These are phyloP conservation scores for Diospyros lotus DNA, from an alignment of 148 eudicot species.

Conservation along the genomic window DNA sequence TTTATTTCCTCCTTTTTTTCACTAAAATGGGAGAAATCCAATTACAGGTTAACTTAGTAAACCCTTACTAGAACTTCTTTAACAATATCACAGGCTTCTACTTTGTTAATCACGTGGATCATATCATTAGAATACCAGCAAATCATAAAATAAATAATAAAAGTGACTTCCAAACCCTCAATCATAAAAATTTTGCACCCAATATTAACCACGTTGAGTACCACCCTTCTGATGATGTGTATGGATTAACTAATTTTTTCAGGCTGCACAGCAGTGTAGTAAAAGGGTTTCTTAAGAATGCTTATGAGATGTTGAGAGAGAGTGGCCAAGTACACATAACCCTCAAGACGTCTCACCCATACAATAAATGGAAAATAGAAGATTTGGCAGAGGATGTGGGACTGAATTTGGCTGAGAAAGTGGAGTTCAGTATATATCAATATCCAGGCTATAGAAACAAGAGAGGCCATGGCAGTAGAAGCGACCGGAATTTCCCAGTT, in stretches of 20 bases:
- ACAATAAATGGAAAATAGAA: constrained; percentile 24
- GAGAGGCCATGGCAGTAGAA: constrained; percentile 18
- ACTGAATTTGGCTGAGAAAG: constrained; percentile 11
- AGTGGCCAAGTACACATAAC: constrained; percentile 32
- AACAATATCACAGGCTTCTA: too few relatives aligned
- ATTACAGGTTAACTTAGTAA: too few relatives aligned
- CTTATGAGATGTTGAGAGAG: constrained; percentile 15
- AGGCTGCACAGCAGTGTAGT: constrained; percentile 24
- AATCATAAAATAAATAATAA: too few relatives aligned
- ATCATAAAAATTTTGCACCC: too few relatives aligned
- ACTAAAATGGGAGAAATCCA: too few relatives aligned
- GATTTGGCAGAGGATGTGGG: constrained; percentile 19
- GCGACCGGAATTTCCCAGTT: constrained; percentile 14
- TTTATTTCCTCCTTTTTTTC: too few relatives aligned
- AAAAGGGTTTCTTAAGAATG: constrained; percentile 24
- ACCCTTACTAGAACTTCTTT: too few relatives aligned
- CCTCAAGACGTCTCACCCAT: constrained; percentile 35
- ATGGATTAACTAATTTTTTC: background rate
- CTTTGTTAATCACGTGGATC: too few relatives aligned
- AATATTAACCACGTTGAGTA: too few relatives aligned
- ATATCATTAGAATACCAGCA: too few relatives aligned
- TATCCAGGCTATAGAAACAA: constrained; percentile 32
- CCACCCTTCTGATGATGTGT: too few relatives aligned
- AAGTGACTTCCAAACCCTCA: too few relatives aligned
- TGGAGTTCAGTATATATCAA: constrained; percentile 4